Evolutionary conservation across 768 basidiomycete genomes (phyloP), one percentile per base, ranked within the genome.

Genomic region (Myochromella boudieri): DNA sequence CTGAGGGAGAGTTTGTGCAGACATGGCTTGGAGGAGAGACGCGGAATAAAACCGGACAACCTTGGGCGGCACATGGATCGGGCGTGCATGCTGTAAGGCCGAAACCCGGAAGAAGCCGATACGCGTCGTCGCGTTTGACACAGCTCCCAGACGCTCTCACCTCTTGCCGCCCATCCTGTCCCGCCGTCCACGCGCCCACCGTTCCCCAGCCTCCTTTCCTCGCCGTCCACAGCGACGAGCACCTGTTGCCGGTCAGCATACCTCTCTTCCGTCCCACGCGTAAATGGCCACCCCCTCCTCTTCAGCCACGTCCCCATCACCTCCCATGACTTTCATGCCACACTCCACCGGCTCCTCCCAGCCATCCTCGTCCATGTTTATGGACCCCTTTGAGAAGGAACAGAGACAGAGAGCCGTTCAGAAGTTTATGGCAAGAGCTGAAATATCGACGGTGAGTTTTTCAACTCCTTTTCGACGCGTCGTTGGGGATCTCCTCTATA

Each of bases 261-360:
- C 29, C 42, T 32, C 33, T 40, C 33, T 41, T 32, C 46, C 28
- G 36, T 52, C 44, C 49, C 70, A 65, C 72, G 71, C 70, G 68
- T 68, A 55, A 54, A 91, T 90, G 88, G 82, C 86, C 59, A 84
- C 87, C 29, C 85, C 89, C 47, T 81, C 85, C 51, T 90, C 87
- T 57, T 87, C 87, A 52, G 77, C 85, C 58, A 91, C 89, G 62
- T 89, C 88, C 48, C 82, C 85, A 59, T 91, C 89, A 40, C 89
- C 89, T 20, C 83, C 84, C 53, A 73, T 83, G 63, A 66, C 77
- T 62, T 86, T 78, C 71, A 70, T 81, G 48, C 74, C 75, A 48
- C 76, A 68, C 64, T 65, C 68, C 37, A 59, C 68, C 44, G 65
- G 68, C 24, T 56, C 72, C 55, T 67, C 71, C 58, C 66, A 70